These are phyloP conservation scores for Luvunga scandens DNA, from an alignment of 345 rosid genomes.

Conservation along the genomic window DNA sequence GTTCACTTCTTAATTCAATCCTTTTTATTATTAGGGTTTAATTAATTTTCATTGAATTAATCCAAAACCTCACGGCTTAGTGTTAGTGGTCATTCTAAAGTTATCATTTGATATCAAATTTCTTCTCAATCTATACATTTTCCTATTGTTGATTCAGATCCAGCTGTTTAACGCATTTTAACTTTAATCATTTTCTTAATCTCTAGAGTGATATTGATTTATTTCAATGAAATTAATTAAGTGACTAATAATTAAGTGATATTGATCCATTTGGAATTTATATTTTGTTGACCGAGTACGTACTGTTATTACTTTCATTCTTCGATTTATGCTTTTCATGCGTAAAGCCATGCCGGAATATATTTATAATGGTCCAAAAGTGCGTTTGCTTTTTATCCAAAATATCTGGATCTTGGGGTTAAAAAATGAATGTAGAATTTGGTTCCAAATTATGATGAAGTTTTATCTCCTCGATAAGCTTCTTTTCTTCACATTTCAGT, in stretches of 20 bases:
- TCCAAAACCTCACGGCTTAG: background rate
- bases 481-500: no score
- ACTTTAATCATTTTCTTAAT: no score
- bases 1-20: background rate
- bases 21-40: background rate
- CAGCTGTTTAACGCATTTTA: no score
- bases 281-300: background rate
- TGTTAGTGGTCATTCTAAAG: background rate
- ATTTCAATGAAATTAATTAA: no score
- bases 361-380: conserved; percentile 6
- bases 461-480: no score
- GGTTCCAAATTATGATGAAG: background rate
- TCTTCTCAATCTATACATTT: background rate
- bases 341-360: background rate
- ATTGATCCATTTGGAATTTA: background rate
- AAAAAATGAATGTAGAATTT: conserved; percentile 2
- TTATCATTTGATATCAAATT: background rate
- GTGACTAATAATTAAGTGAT: no score
- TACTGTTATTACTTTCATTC: background rate
- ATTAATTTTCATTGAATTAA: background rate
- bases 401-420: background rate
- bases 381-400: conserved; percentile 8
- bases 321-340: background rate
- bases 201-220: no score
- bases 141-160: no score